phyloP scores from a whole-genome alignment of 2,329 filamentous ascomycete genomes.

The Cladosporium sphaerospermum region DNA sequence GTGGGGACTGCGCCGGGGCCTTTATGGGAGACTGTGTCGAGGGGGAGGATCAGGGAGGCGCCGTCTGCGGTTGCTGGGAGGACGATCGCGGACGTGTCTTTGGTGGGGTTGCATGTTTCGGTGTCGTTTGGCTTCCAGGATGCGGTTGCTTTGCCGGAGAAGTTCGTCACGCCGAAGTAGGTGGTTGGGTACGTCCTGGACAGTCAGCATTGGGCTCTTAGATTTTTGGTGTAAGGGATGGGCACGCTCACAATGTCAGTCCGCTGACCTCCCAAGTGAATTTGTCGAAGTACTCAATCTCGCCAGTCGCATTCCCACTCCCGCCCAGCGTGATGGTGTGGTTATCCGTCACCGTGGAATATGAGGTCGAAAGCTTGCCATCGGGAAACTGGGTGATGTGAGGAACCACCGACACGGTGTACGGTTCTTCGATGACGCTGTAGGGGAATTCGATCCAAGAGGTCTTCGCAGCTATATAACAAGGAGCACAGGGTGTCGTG shows the following conservation, averaged over 20 bases:
- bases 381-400: background rate
- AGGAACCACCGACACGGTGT: background rate
- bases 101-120: background rate
- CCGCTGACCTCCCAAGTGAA: background rate
- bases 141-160: background rate
- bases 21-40: background rate
- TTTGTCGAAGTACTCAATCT: background rate
- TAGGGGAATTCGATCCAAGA: background rate
- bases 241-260: background rate
- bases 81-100: background rate
- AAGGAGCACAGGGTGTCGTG: conserved; percentile 2
- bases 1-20: background rate
- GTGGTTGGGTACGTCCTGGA: conserved; percentile 2
- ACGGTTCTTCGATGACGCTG: background rate
- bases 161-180: background rate
- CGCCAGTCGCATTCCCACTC: background rate
- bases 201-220: background rate
- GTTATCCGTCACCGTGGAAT: background rate
- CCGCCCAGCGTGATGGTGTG: background rate
- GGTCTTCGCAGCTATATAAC: background rate
- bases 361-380: background rate
- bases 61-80: background rate
- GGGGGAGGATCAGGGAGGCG: background rate
- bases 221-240: background rate
- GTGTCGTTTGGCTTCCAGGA: background rate